Base-by-base conservation (phyloP, 2,329 filamentous ascomycete species). In the Fragosphaeria purpurea region DNA sequence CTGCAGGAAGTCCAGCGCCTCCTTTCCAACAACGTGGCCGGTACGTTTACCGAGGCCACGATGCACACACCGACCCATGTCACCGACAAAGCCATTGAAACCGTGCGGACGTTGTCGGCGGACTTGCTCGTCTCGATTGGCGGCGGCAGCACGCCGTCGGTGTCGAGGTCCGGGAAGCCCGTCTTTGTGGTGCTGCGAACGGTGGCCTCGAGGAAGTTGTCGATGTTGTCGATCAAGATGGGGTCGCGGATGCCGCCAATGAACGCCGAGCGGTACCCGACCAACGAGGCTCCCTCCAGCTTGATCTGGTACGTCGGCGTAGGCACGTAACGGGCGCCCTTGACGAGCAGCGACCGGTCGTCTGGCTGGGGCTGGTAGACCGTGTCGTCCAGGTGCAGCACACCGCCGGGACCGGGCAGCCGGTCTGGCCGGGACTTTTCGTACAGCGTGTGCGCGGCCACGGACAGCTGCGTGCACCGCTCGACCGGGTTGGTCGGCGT, bases 371-470 rank as follows among this genome's bases (percentile, higher is more conserved):
- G 66, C 52, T 71, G 63, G 53, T 75, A 77, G 2, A 56, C 63
- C 2, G 70, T 63, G 0, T 59, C 42, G 0, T 62, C 61, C 0
- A 78, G 59, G 41, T 72, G 61, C 0, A 79, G 62, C 6, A 62
- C 58, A 0, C 75, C 76, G 0, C 75, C 76, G 0, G 75, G 76
- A 0, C 75, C 76, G 6, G 62, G 53, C 1, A 78, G 57, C 1
- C 71, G 55, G 57, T 79, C 75, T 0, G 76, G 75, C 12, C 75
- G 59, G 0, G 69, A 65, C 53, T 79, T 79, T 61, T 79, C 76
- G 48, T 79, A 79, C 7, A 79, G 58, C 0, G 73, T 71, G 54
- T 79, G 75, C 0, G 75, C 72, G 1, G 74, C 74, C 0, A 79
- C 74, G 0, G 69, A 71, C 0, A 70, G 48, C 0, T 71, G 67